phyloP scores from a whole-genome alignment of 176 grass and related monocot genomes.

The Puccinellia tenuiflora region DNA sequence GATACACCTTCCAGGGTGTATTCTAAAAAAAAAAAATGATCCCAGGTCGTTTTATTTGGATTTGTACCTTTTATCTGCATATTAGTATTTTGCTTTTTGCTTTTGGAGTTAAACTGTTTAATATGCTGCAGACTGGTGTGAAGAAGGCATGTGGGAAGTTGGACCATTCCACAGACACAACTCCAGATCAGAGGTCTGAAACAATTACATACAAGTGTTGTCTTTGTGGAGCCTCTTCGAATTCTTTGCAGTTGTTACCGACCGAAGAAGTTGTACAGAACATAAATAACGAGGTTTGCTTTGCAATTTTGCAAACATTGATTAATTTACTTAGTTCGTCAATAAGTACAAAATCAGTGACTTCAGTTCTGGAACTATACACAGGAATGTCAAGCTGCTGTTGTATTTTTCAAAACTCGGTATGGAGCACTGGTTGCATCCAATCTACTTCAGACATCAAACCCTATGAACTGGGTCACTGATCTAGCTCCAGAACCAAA shows the following conservation, averaged over 20 bases:
- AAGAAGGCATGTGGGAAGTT: slow-evolving; percentile 67
- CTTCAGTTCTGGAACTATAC: slow-evolving; percentile 1
- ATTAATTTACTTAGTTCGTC: slow-evolving; percentile 12
- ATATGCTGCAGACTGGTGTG: slow-evolving; percentile 55
- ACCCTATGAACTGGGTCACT: slow-evolving; percentile 83
- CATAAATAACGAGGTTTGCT: slow-evolving; percentile 51
- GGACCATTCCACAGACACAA: slow-evolving; percentile 40
- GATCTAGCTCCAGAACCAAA: slow-evolving; percentile 84
- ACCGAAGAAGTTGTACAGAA: slow-evolving; percentile 37
- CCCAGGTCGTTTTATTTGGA: background rate
- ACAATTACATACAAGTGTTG: slow-evolving; percentile 52
- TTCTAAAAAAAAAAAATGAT: background rate
- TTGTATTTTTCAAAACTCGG: slow-evolving; percentile 92
- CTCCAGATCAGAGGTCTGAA: slow-evolving; percentile 45
- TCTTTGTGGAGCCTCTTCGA: slow-evolving; percentile 56
- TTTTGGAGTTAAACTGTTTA: slow-evolving; percentile 10
- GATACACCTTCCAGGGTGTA: background rate
- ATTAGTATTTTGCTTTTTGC: background rate
- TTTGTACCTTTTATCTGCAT: background rate
- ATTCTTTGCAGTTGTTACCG: slow-evolving; percentile 50
- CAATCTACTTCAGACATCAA: slow-evolving; percentile 74
- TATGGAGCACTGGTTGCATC: slow-evolving; percentile 87
- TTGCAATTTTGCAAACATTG: background rate
- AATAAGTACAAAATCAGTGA: slow-evolving; percentile 12
- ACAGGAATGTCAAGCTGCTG: slow-evolving; percentile 80